A percentile compares a stretch with the other conserved stretches of the same genome.
These are phyloP conservation scores for Tuber borchii DNA, from an alignment of 495 filamentous ascomycete species.

Conservation along the genomic window DNA sequence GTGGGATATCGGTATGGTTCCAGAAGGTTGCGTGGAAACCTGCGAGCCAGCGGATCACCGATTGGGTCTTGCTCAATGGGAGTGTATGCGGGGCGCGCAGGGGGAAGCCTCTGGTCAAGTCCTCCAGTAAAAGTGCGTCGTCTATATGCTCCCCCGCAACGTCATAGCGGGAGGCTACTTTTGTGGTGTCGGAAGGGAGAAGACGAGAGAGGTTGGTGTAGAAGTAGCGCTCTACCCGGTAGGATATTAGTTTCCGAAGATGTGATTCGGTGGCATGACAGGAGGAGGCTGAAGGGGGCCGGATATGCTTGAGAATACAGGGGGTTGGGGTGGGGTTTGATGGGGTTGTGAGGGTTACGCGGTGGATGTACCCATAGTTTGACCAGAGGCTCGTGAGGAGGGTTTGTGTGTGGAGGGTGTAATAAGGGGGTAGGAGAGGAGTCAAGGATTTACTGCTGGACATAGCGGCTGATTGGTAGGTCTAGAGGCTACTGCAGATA, in stretches of 20 bases:
- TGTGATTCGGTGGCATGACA: conserved; percentile 43
- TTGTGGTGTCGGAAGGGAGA: conserved; percentile 39
- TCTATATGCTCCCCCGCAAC: conserved; percentile 31
- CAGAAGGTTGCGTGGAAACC: conserved; percentile 46
- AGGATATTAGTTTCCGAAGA: conserved; percentile 48
- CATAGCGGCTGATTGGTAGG: conserved; percentile 7
- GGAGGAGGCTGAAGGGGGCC: conserved; percentile 35
- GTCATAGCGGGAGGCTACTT: conserved; percentile 39
- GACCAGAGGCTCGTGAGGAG: conserved; percentile 46
- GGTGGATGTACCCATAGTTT: conserved; percentile 47
- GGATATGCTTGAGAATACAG: conserved; percentile 47
- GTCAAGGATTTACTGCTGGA: background rate
- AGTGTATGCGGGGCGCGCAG: conserved; percentile 10
- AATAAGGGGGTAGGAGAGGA: conserved; percentile 31
- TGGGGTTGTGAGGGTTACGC: conserved; percentile 40
- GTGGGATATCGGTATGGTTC: conserved; percentile 20
- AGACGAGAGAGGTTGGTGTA: conserved; percentile 43
- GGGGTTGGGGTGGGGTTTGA: conserved; percentile 15
- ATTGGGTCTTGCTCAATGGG: conserved; percentile 30
- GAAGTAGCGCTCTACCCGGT: conserved; percentile 49
- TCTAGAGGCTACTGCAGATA: background rate
- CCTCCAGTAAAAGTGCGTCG: conserved; percentile 41
- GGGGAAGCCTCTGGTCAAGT: conserved; percentile 39
- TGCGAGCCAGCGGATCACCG: conserved; percentile 45
- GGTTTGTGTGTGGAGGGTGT: conserved; percentile 38